These are phyloP conservation scores for Diaporthe sp. DNA, from an alignment of 2,329 filamentous ascomycete species.

Conservation along the genomic window DNA sequence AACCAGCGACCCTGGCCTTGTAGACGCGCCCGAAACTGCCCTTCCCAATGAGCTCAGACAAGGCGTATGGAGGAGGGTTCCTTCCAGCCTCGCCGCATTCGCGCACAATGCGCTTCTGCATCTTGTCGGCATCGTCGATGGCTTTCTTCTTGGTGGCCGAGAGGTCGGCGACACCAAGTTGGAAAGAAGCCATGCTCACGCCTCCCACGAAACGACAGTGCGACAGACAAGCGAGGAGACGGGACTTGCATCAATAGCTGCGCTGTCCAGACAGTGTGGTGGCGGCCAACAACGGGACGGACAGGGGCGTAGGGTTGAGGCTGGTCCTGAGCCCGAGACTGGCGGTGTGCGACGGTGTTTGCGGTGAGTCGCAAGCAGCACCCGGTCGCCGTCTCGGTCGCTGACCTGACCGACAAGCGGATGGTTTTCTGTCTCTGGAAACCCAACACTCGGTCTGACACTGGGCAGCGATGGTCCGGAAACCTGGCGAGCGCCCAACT, in stretches of 20 bases:
- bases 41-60: slow-evolving; percentile 77
- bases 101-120: slow-evolving; percentile 71
- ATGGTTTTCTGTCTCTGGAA: background rate
- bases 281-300: background rate
- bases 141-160: slow-evolving; percentile 60
- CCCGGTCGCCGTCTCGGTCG: background rate
- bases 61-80: slow-evolving; percentile 70
- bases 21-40: slow-evolving; percentile 78
- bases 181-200: slow-evolving; percentile 50
- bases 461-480: background rate
- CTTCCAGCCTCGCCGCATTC: slow-evolving; percentile 69
- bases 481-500: background rate
- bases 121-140: slow-evolving; percentile 74
- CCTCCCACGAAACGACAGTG: background rate
- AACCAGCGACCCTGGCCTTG: slow-evolving; percentile 63
- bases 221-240: background rate
- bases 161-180: slow-evolving; percentile 50
- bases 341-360: slow-evolving; percentile 16
- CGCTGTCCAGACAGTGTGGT: background rate
- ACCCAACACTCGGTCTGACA: background rate
- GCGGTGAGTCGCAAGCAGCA: background rate
- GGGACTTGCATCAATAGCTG: background rate
- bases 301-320: background rate
- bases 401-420: background rate
- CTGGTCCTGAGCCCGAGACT: background rate